Base-by-base conservation (phyloP, 345 rosid species). In the Rhodamnia argentea region DNA sequence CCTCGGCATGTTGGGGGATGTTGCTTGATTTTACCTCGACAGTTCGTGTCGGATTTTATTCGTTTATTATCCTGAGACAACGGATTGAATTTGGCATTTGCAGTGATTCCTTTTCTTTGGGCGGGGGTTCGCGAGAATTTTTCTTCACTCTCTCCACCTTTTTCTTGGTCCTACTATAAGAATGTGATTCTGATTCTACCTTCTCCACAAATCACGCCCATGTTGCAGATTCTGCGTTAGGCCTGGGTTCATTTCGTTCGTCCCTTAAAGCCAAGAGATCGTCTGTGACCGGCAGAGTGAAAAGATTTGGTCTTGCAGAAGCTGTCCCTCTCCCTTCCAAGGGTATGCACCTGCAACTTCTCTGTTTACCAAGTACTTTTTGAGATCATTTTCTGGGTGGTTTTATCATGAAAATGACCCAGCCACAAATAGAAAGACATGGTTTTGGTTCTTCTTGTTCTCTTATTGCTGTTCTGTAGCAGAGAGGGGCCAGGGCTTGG, bases 151-250 rank as follows among this genome's bases (percentile, higher is more conserved):
- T 60, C 57, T 52, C 58, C 55, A 27, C 20, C 22, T 5, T 23
- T 47, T 23, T 18, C 23, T 84, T 81, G 76, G 32, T 50, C 20
- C 13, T 60, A 47, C 27, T 29, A 47, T 54, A 29, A 81, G 95
- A 92, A 92, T 92, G 86, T 85, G 92, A 89, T 89, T 93, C 93
- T 88, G 82, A 87, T 90, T 90, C 90, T 55, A 26, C 22, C 75
- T 42, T n/a, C n/a, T 23, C 64, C 20, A 50, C 42, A 52, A 18
- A 52, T 27, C 78, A n/a, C 56, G 24, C 23, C 40, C 52, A 86
- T 87, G 88, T 84, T 81, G 85, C 75, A 44, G 89, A 86, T 87
- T 91, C 88, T 29, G 82, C 14, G 86, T 57, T 88, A 32, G 62
- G 85, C 83, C 85, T 85, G 29, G 86, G 83, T 82, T 86, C 83